phyloP scores from a whole-genome alignment of 768 basidiomycete species.

The Heimioporus sp. region DNA sequence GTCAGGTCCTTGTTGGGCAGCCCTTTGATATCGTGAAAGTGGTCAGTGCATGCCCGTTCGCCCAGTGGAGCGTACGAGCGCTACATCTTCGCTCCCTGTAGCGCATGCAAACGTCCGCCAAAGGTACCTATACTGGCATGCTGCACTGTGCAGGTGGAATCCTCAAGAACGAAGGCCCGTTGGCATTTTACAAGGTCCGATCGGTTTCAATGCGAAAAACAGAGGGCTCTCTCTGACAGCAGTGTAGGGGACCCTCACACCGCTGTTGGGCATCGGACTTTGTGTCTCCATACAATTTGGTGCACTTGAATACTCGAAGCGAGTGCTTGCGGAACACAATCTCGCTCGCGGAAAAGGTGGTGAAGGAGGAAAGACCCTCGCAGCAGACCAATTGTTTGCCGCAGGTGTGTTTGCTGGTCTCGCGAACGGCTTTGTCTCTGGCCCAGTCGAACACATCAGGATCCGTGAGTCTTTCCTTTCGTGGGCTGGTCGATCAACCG shows the following conservation, averaged over 20 bases:
- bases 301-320: conserved; percentile 82
- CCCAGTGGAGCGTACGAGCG: not conserved
- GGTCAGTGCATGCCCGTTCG: conserved; percentile 45
- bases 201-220: not conserved
- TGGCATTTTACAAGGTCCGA: conserved; percentile 91
- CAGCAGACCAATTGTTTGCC: conserved; percentile 61
- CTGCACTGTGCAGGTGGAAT: conserved; percentile 88
- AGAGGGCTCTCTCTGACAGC: not conserved
- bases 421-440: conserved; percentile 89
- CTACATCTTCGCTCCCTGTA: conserved; percentile 30
- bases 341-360: conserved; percentile 57
- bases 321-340: conserved; percentile 70
- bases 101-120: conserved; percentile 93
- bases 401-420: conserved; percentile 86
- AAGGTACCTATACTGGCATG: conserved; percentile 88
- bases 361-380: conserved; percentile 58
- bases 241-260: conserved; percentile 81
- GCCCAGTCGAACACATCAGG: conserved; percentile 96
- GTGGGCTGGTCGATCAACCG: not conserved
- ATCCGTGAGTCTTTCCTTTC: conserved; percentile 41
- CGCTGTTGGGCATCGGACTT: conserved; percentile 86
- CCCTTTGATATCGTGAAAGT: conserved; percentile 98
- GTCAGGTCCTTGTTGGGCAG: conserved; percentile 83
- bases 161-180: conserved; percentile 84
- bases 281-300: conserved; percentile 98